These are phyloP conservation scores for Aphelidium insulamus DNA, from an alignment of 371 early-diverging fungal genomes.

Conservation along the genomic window DNA sequence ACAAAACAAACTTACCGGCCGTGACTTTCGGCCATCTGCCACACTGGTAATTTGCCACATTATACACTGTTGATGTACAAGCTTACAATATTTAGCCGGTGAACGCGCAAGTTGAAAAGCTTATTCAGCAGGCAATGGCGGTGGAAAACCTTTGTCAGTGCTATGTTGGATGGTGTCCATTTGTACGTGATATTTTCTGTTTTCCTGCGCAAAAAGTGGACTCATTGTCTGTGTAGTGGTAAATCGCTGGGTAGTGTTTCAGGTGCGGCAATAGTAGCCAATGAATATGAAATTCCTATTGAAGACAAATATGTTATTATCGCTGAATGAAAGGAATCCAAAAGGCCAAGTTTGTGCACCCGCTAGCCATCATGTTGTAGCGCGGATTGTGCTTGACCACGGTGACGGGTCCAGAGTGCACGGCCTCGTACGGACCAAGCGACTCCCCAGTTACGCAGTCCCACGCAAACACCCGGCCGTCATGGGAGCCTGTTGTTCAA, in stretches of 20 bases:
- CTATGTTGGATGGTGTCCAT: conserved; percentile 87
- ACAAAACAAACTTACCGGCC: conserved; percentile 62
- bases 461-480: conserved; percentile 40
- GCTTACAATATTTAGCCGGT: too few species aligned
- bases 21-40: conserved; percentile 70
- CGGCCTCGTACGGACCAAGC: conserved; percentile 12
- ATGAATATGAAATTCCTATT: too few species aligned
- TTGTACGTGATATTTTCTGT: conserved; percentile 6
- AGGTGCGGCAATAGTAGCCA: too few species aligned
- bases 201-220: too few species aligned
- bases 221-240: too few species aligned
- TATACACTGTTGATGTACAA: too few species aligned
- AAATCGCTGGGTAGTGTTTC: too few species aligned
- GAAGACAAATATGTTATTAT: too few species aligned
- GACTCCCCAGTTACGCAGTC: conserved; percentile 20
- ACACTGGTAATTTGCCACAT: too few species aligned
- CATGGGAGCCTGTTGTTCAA: conserved; percentile 22
- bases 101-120: conserved; percentile 64
- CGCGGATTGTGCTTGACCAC: conserved; percentile 43
- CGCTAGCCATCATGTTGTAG: conserved; percentile 39
- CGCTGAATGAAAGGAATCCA: too few species aligned
- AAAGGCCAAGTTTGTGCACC: conserved; percentile 20
- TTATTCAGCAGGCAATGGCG: conserved; percentile 85
- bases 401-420: conserved; percentile 19
- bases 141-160: conserved; percentile 86